These are phyloP conservation scores for Aotearoamyces nothofagi DNA, from an alignment of 2,329 filamentous ascomycete genomes.

Conservation along the genomic window DNA sequence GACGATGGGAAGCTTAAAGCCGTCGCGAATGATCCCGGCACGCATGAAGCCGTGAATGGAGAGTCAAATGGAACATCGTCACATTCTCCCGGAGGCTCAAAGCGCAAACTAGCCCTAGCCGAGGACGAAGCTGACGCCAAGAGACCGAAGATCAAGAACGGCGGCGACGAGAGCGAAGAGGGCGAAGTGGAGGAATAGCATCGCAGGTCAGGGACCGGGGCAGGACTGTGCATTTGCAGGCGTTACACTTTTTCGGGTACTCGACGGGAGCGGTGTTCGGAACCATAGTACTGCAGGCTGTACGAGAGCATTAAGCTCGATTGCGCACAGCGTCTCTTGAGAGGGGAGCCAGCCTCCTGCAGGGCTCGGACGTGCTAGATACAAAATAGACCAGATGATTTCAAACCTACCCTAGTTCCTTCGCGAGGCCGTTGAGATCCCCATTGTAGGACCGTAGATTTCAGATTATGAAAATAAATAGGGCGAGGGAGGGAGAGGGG, in stretches of 20 bases:
- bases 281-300: too few relatives aligned
- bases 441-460: too few relatives aligned
- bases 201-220: neutral
- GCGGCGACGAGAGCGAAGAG: slow-evolving; percentile 10
- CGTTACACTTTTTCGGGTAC: too few relatives aligned
- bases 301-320: too few relatives aligned
- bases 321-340: neutral
- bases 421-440: too few relatives aligned
- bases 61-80: slow-evolving; percentile 4
- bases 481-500: too few relatives aligned
- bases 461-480: too few relatives aligned
- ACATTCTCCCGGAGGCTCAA: slow-evolving; percentile 1
- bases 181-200: slow-evolving; percentile 12
- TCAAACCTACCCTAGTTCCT: too few relatives aligned
- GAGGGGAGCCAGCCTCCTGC: neutral
- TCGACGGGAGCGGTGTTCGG: too few relatives aligned
- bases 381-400: too few relatives aligned
- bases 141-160: slow-evolving; percentile 4
- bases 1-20: slow-evolving; percentile 12
- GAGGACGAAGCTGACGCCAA: slow-evolving; percentile 5
- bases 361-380: too few relatives aligned
- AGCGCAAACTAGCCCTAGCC: neutral
- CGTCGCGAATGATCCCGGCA: slow-evolving; percentile 14
- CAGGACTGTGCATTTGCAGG: neutral
- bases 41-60: slow-evolving; percentile 6